These are phyloP conservation scores for Heliosperma pusillum DNA, from an alignment of 148 eudicot species.

Conservation along the genomic window DNA sequence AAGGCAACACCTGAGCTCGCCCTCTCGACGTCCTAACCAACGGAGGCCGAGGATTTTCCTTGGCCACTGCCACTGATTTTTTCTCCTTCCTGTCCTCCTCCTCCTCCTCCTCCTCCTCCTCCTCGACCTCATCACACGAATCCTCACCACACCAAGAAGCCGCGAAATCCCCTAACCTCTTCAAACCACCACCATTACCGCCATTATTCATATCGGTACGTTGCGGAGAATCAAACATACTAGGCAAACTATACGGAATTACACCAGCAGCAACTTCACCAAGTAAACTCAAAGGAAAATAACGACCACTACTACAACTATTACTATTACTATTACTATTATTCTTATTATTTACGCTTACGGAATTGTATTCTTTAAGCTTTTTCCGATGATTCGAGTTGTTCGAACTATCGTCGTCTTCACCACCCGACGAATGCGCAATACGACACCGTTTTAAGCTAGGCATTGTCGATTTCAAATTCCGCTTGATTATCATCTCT, in stretches of 20 bases:
- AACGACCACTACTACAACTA: constrained; percentile 25
- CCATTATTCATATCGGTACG: constrained; percentile 23
- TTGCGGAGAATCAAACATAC: constrained; percentile 14
- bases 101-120: constrained; percentile 24
- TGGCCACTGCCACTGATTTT: constrained; percentile 14
- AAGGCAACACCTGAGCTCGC: constrained; percentile 89
- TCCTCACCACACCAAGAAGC: constrained; percentile 38
- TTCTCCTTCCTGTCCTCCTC: constrained; percentile 14
- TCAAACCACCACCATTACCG: constrained; percentile 22
- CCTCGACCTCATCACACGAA: constrained; percentile 30
- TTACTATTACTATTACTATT: neutral
- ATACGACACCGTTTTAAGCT: constrained; percentile 67
- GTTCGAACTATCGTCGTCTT: constrained; percentile 44
- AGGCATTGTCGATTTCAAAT: constrained; percentile 91
- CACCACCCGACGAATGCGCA: constrained; percentile 43
- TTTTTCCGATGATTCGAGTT: constrained; percentile 37
- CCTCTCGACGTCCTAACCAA: constrained; percentile 83
- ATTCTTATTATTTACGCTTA: neutral
- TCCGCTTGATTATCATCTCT: constrained; percentile 86
- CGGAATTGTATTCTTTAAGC: constrained; percentile 19
- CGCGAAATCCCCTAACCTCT: constrained; percentile 21
- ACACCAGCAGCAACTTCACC: constrained; percentile 74
- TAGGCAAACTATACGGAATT: constrained; percentile 47
- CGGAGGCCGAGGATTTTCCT: constrained; percentile 54
- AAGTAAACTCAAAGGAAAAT: constrained; percentile 60